Evolutionary conservation across 805 yeast species (phyloP).

Genomic region (Saccharomycopsis amapae): DNA sequence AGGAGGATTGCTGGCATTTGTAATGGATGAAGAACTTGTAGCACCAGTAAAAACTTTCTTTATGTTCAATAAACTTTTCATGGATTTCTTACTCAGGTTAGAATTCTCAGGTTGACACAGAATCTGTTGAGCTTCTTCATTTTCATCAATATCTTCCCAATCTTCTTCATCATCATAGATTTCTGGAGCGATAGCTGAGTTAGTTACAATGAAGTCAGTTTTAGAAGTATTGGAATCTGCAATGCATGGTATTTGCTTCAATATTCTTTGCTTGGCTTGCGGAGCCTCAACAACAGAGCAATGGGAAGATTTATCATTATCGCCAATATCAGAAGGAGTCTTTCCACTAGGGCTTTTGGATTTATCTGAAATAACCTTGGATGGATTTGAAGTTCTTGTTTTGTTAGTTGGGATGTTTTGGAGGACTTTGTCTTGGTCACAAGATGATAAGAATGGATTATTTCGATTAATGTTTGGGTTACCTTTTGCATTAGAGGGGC

Average conservation of each 20-base stretch:
- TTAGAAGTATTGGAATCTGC: no score
- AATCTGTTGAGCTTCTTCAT: background rate
- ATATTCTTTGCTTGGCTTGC: background rate
- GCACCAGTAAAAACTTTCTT: background rate
- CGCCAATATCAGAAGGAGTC: background rate
- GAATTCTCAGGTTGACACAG: background rate
- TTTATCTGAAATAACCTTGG: no score
- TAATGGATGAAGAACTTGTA: background rate
- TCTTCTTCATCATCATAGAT: conserved; percentile 5
- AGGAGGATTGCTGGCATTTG: background rate
- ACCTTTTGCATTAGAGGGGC: background rate
- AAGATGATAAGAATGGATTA: no score
- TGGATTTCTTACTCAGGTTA: background rate
- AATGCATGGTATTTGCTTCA: no score
- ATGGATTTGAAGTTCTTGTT: no score
- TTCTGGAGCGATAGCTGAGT: background rate
- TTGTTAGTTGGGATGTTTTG: no score
- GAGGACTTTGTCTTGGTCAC: no score
- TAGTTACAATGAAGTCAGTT: background rate
- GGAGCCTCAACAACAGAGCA: background rate
- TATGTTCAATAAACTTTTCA: no score
- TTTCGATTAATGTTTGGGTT: no score
- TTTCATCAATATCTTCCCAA: conserved; percentile 4
- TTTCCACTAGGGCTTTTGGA: no score
- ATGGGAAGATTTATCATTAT: background rate